phyloP scores from a whole-genome alignment of 2,329 filamentous ascomycete genomes.

The Hymenoscyphus occultus region DNA sequence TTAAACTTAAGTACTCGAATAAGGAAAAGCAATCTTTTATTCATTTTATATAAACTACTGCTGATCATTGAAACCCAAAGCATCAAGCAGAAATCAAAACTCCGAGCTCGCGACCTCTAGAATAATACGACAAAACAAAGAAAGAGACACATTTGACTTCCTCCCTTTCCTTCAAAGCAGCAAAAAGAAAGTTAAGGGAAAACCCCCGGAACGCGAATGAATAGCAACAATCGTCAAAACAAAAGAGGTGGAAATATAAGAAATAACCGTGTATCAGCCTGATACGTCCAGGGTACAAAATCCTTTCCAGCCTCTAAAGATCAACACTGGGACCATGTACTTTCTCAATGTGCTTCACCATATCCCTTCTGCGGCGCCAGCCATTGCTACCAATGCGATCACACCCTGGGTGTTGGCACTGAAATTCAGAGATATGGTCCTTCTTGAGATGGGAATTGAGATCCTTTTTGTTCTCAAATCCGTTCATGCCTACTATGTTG shows the following conservation, averaged over 20 bases:
- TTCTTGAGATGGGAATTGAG: conserved; percentile 21
- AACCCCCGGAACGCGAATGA: background rate
- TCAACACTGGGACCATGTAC: conserved; percentile 3
- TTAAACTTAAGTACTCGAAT: too few relatives aligned
- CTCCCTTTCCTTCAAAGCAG: background rate
- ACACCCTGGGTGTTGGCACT: conserved; percentile 21
- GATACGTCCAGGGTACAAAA: background rate
- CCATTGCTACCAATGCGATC: conserved; percentile 22
- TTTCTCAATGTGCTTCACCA: conserved; percentile 24
- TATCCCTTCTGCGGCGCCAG: conserved; percentile 20
- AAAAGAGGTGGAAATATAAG: background rate
- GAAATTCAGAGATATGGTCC: conserved; percentile 20
- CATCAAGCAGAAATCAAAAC: background rate
- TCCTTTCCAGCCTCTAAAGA: background rate
- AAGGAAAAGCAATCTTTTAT: too few relatives aligned
- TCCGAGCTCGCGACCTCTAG: background rate
- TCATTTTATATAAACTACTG: background rate
- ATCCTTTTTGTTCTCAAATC: conserved; percentile 15
- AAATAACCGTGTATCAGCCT: background rate
- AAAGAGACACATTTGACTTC: background rate
- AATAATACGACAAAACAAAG: background rate
- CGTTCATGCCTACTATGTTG: conserved; percentile 13
- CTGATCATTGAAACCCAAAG: background rate
- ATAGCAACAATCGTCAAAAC: background rate
- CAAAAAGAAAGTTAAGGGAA: background rate